These are phyloP conservation scores for Auriscalpium vulgare DNA, from an alignment of 768 basidiomycete species.

Conservation along the genomic window DNA sequence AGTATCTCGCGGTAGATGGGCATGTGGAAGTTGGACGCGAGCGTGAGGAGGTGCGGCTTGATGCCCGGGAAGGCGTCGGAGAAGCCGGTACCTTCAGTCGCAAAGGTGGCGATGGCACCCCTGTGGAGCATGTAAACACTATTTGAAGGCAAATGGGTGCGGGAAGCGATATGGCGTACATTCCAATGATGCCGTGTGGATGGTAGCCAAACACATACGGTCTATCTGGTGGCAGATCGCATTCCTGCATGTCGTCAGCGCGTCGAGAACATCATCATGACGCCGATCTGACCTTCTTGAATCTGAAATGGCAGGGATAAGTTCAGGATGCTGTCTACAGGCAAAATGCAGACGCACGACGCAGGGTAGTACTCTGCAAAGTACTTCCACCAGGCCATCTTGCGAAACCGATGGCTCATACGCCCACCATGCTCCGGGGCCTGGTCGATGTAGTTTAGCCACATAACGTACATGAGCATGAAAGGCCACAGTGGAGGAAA, in stretches of 20 bases:
- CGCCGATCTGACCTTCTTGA: conserved; percentile 32
- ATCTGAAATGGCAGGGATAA: conserved; percentile 12
- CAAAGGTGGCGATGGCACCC: conserved; percentile 95
- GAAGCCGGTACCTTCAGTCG: conserved; percentile 94
- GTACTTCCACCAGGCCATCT: conserved; percentile 68
- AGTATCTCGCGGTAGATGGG: conserved; percentile 93
- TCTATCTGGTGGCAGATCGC: conserved; percentile 82
- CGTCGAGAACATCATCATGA: neutral
- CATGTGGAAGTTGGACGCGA: conserved; percentile 82
- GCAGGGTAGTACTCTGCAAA: conserved; percentile 91
- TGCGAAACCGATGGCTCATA: conserved; percentile 67
- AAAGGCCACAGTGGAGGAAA: conserved; percentile 86
- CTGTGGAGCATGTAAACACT: conserved; percentile 29
- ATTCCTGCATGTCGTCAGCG: conserved; percentile 46
- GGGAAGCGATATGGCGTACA: conserved; percentile 45
- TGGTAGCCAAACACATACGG: conserved; percentile 98
- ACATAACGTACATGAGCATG: conserved; percentile 66
- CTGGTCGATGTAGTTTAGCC: conserved; percentile 69
- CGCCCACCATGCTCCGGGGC: conserved; percentile 70
- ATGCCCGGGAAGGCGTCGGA: conserved; percentile 87
- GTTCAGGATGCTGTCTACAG: neutral
- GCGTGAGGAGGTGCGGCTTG: conserved; percentile 85
- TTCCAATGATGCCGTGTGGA: conserved; percentile 98
- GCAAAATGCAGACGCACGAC: conserved; percentile 47
- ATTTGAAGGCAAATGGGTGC: neutral